Base-by-base conservation (phyloP, 108 stramenopile genomes). In the Seminavis robusta region DNA sequence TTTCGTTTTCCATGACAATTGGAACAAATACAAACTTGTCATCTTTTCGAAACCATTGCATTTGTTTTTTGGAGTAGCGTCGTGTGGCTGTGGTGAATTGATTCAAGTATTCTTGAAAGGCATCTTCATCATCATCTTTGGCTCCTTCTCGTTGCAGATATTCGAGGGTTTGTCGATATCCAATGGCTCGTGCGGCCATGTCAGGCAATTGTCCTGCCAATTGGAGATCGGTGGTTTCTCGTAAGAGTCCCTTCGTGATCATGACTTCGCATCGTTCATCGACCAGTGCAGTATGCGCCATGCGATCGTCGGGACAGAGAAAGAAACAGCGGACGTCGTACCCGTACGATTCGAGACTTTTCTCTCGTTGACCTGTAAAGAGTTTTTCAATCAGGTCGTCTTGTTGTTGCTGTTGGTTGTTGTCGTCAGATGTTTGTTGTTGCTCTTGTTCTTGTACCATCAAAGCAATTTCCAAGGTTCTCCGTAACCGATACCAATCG, bases 261-360 rank as follows among this genome's bases (percentile, higher is more conserved):
- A 98, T 97, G 33, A 87, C 71, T 47, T 94, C 92, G 57, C 97
- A 98, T 34, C 97, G 76, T 10, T 67, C 56, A 71, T 98, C 96
- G 8, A 98, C 84, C 40, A 79, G 61, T 29, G 66, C 55, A 56
- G 83, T 90, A 65, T 97, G 89, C 1, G 47, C 61, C 83, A 86
- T 88, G 16, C 97, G 84, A 67, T 95, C 94, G 26, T 73, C 65
- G 16, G 91, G 93, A 63, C 94, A 92, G 3, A 98, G 70, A 73
- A 97, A 98, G 69, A 96, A 96, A 56, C 92, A 95, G 8, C 97
- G 88, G 13, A 98, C 86, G 60, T 98, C 97, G 63, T 84, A 95
- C 19, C 84, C 84, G 8, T 63, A 40, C 40, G 56, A 52, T 33
- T 66, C 63, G 24, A 94, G 57, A 39, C 76, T 59, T 2, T 81